Evolutionary conservation across 164 flowering plant genomes (phyloP), one percentile per base, ranked within the genome.

Genomic region (Chimonanthus praecox): DNA sequence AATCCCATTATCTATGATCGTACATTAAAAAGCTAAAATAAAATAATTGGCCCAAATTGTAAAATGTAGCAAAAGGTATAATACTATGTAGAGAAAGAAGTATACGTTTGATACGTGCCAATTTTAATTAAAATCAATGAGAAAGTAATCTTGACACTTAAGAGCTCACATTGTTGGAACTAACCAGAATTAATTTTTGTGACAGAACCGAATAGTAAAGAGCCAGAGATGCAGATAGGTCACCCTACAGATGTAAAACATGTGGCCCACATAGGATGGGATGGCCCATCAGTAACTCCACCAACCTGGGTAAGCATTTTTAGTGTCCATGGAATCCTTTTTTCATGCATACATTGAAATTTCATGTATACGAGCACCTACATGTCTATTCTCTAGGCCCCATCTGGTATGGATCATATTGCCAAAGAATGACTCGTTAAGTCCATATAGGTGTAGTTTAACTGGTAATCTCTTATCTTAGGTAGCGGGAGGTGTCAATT

Each of bases 241-340:
- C 72, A 45, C 47, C 97, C 97, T 6, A 91, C 94, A 7, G 91
- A 91, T 71, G 97, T 91, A 65, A 88, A 89, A 78, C 97, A 91
- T 75, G 92, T 89, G 16, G 94, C 97, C 45, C 97, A 91, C 64
- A 91, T 91, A 58, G 97, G 97, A 60, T 85, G 86, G 85, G 70
- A 68, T 75, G 92, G 94, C 7, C 89, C 89, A 6, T 80, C 90
- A 0, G 86, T 79, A 47, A 78, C 77, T 73, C 90, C 91, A 2
- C 94, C 94, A 15, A 85, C 86, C 82, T 89, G 92, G 92, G 92
- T 90, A 85, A 68, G 73, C 58, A n/a, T 68, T 44, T 68, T 7
- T 47, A 47, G 0, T 0, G 0, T 7, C 47, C 7, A 8, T 65
- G 9, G 21, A 33, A 4, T 13, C 4, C 44, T 21, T 9, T 54